phyloP scores from a whole-genome alignment of 805 yeast species.

The Barnettozyma californica region DNA sequence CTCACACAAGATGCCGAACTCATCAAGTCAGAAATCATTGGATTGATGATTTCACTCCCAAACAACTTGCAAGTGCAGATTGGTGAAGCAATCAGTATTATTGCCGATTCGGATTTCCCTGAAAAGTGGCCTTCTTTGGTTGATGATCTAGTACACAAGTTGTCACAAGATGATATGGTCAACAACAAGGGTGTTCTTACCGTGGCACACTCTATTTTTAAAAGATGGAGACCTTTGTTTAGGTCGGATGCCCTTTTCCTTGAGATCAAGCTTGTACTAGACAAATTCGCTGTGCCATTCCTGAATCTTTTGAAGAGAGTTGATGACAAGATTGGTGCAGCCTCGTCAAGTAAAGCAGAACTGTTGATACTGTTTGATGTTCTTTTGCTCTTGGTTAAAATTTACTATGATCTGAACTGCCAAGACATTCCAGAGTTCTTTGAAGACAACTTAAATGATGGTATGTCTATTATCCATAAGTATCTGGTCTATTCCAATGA shows the following conservation, averaged over 20 bases:
- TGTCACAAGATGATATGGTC: constrained; percentile 60
- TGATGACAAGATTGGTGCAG: constrained; percentile 55
- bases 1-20: constrained; percentile 62
- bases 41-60: constrained; percentile 82
- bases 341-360: constrained; percentile 40
- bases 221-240: constrained; percentile 93
- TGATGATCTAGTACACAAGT: constrained; percentile 63
- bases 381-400: constrained; percentile 63
- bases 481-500: constrained; percentile 61
- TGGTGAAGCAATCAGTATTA: constrained; percentile 87
- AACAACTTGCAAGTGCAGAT: constrained; percentile 81
- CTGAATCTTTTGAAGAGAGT: constrained; percentile 60
- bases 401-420: constrained; percentile 90
- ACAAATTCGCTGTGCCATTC: constrained; percentile 77
- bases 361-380: constrained; percentile 62
- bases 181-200: constrained; percentile 79
- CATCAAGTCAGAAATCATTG: constrained; percentile 72
- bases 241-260: constrained; percentile 83
- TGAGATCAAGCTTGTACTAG: constrained; percentile 84
- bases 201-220: constrained; percentile 94
- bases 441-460: constrained; percentile 76
- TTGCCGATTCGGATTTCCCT: constrained; percentile 96
- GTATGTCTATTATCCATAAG: constrained; percentile 79
- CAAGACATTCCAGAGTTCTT: constrained; percentile 98
- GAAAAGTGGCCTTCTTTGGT: constrained; percentile 77